Evolutionary conservation across 2,329 filamentous ascomycete genomes (phyloP), one percentile per base, ranked within the genome.

Genomic region (Cercospora nicotianae): DNA sequence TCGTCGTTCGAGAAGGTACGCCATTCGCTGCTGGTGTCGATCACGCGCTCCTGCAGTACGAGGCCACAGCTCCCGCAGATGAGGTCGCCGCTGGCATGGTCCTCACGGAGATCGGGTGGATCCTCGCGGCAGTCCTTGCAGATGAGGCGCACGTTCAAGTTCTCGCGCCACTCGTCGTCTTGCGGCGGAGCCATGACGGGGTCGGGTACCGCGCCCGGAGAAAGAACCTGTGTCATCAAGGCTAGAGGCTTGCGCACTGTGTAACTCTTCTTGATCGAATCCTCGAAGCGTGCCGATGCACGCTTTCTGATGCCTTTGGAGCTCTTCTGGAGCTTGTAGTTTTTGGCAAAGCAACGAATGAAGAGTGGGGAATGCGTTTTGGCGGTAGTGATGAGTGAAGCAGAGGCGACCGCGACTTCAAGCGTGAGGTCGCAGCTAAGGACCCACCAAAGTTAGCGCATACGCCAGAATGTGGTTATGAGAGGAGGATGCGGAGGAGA

Each of bases 1-100:
- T 99, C 96, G 77, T 99, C 95, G 79, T 98, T 98, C 78, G 94
- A 93, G 82, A 99, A 99, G 0, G 95, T 99, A 78, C 95, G 92
- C 95, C 95, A 99, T 83, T 99, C 95, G 59, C 93, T 97, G 70
- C 96, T 91, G 69, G 92, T 96, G 78, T 99, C 96, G 77, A 99
- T 94, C 78, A 95, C 93, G 72, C 93, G 91, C 76, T 94, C 91
- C 68, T 91, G 91, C 31, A 99, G 87, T 5, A 99, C 95, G 36
- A 97, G 85, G 42, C 95, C 95, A 76, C 95, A 99, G 69, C 91
- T 93, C 67, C 87, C 91, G 79, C 95, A 99, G 65, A 99, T 93
- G 79, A 96, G 92, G 80, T 99, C 95, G 72, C 93, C 92, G 39
- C 90, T 91, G 5, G 93, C 93, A 78, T 94, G 95, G 79, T 98